A percentile compares a stretch with the other conserved stretches of the same genome.
Evolutionary conservation across 1,284 basidiomycete species (phyloP).

Genomic region (Malassezia arunalokei): DNA sequence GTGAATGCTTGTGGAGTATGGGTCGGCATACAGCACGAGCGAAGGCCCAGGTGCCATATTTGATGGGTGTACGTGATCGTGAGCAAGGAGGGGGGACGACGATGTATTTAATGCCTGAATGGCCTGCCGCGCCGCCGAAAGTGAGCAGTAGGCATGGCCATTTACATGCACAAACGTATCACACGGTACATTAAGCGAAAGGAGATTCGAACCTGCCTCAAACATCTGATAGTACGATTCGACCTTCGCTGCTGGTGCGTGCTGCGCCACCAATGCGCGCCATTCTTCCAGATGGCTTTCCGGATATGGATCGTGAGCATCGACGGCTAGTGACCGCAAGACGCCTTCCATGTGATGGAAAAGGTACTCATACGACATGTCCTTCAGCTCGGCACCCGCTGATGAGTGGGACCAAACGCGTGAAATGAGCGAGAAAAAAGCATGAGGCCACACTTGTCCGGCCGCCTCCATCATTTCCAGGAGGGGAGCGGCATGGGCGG

Average conservation of each 20-base stretch:
- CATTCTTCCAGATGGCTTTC: constrained; percentile 19
- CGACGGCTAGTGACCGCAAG: not conserved
- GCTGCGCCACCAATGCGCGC: constrained; percentile 28
- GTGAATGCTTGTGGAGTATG: constrained; percentile 25
- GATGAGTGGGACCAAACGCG: not conserved
- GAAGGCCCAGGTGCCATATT: not conserved
- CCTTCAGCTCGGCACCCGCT: not conserved
- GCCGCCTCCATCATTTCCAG: constrained; percentile 68
- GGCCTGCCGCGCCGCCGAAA: constrained; percentile 16
- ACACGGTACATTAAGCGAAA: constrained; percentile 15
- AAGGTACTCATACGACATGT: not conserved
- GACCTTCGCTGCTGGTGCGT: constrained; percentile 25
- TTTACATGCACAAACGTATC: constrained; percentile 26
- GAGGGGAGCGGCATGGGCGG: constrained; percentile 53
- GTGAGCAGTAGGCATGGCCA: constrained; percentile 24
- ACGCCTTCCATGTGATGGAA: not conserved
- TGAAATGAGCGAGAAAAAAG: constrained; percentile 26
- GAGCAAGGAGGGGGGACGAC: not conserved
- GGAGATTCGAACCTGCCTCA: constrained; percentile 15
- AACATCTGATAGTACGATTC: constrained; percentile 36
- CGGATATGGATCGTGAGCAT: not conserved
- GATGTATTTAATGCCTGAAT: not conserved
- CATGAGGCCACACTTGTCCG: constrained; percentile 17
- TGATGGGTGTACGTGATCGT: constrained; percentile 20
- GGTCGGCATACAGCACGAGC: constrained; percentile 33